These are phyloP conservation scores for Paecilomyces formosus DNA, from an alignment of 2,329 filamentous ascomycete species.

Conservation along the genomic window DNA sequence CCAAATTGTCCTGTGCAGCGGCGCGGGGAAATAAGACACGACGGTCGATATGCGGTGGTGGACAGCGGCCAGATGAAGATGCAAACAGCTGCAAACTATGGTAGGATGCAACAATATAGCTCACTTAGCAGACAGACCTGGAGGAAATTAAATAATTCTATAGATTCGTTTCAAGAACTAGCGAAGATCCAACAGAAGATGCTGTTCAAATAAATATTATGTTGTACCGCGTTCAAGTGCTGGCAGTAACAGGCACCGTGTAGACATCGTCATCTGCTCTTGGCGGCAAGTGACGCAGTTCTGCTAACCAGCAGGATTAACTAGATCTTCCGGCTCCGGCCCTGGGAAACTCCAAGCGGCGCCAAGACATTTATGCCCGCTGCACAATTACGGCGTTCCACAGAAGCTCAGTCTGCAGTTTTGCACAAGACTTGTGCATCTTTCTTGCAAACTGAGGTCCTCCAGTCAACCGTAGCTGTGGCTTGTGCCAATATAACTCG, in stretches of 20 bases:
- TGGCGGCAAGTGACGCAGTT: not conserved
- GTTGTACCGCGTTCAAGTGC: not conserved
- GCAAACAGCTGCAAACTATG: constrained; percentile 25
- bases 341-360: not conserved
- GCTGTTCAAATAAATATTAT: not conserved
- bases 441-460: not conserved
- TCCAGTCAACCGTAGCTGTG: not conserved
- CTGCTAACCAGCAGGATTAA: not conserved
- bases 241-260: not conserved
- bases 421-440: not conserved
- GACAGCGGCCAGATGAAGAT: constrained; percentile 11
- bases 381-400: not conserved
- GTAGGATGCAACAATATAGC: not conserved
- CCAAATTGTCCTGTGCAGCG: not conserved
- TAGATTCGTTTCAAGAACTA: not conserved
- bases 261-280: not conserved
- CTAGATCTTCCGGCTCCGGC: not conserved
- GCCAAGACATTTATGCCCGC: not conserved
- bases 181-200: not conserved
- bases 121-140: constrained; percentile 1
- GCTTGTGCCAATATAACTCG: not conserved
- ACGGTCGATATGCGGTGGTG: constrained; percentile 2
- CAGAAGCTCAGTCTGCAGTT: not conserved
- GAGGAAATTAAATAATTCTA: not conserved
- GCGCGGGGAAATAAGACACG: not conserved